phyloP scores from a whole-genome alignment of 768 basidiomycete genomes.

The Termitomyces sp. region DNA sequence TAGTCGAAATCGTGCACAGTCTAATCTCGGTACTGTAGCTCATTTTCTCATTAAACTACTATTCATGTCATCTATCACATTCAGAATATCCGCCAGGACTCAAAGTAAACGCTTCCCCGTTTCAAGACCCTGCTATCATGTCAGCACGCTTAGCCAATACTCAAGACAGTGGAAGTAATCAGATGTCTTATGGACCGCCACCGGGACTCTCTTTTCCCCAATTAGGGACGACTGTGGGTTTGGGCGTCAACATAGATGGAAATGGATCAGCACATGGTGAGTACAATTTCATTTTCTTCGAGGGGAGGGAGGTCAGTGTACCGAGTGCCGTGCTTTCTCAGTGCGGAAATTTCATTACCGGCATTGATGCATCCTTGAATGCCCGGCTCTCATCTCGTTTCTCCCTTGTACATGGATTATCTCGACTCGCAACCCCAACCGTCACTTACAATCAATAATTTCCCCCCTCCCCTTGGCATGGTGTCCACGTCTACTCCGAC shows the following conservation, averaged over 20 bases:
- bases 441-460: conserved; percentile 27
- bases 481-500: conserved; percentile 50
- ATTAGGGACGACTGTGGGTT: conserved; percentile 23
- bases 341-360: conserved; percentile 80
- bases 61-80: not conserved
- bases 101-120: conserved; percentile 37
- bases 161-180: conserved; percentile 28
- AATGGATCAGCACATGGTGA: conserved; percentile 61
- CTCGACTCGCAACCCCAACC: conserved; percentile 32
- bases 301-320: conserved; percentile 88
- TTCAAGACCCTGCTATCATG: conserved; percentile 80
- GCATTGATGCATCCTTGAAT: conserved; percentile 53
- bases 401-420: conserved; percentile 33
- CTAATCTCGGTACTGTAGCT: conserved; percentile 19
- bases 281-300: conserved; percentile 47
- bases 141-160: conserved; percentile 60
- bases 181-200: conserved; percentile 54
- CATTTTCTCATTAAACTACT: conserved; percentile 10
- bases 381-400: conserved; percentile 29
- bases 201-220: conserved; percentile 58
- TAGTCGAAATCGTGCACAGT: conserved; percentile 55
- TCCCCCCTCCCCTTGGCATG: conserved; percentile 48
- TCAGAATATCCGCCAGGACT: conserved; percentile 19
- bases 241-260: conserved; percentile 28
- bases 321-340: conserved; percentile 87